phyloP scores from a whole-genome alignment of 1,139 yeast genomes.

The Lodderomyces parapsilosis region DNA sequence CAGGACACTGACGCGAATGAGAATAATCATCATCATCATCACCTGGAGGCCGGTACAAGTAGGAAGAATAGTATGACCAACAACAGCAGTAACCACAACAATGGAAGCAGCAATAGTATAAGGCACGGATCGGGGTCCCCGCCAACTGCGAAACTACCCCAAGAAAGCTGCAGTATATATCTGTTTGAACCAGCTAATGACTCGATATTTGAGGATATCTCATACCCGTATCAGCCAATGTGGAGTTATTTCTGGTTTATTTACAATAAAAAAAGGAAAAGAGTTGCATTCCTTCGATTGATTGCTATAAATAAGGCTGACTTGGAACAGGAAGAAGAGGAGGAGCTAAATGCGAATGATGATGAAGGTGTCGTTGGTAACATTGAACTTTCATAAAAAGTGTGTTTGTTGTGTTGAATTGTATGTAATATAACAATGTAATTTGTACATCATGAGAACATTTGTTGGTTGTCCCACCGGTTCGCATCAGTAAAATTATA shows the following conservation, averaged over 20 bases:
- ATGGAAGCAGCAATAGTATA: too few relatives aligned
- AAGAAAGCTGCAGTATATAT: constrained; percentile 69
- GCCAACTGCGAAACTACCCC: constrained; percentile 7
- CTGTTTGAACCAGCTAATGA: constrained; percentile 80
- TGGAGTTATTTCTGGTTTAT: constrained; percentile 96
- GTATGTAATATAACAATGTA: background rate
- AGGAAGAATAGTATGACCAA: constrained; percentile 25
- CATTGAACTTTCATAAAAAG: background rate
- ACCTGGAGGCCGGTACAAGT: constrained; percentile 14
- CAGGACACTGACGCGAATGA: constrained; percentile 12
- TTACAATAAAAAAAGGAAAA: constrained; percentile 83
- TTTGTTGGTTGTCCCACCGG: too few relatives aligned
- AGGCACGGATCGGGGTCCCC: too few relatives aligned
- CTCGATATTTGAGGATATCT: constrained; percentile 65
- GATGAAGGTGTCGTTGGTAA: constrained; percentile 15
- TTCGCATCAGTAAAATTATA: too few relatives aligned
- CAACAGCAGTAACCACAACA: constrained; percentile 12
- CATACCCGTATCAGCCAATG: constrained; percentile 68
- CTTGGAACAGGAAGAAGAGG: constrained; percentile 15
- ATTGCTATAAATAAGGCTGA: constrained; percentile 45
- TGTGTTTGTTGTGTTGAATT: background rate
- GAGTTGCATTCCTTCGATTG: constrained; percentile 80
- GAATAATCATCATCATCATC: too few relatives aligned
- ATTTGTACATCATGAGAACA: too few relatives aligned
- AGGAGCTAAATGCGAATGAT: constrained; percentile 9